phyloP scores from a whole-genome alignment of 2,329 filamentous ascomycete genomes.

The Kalmusia sp. region DNA sequence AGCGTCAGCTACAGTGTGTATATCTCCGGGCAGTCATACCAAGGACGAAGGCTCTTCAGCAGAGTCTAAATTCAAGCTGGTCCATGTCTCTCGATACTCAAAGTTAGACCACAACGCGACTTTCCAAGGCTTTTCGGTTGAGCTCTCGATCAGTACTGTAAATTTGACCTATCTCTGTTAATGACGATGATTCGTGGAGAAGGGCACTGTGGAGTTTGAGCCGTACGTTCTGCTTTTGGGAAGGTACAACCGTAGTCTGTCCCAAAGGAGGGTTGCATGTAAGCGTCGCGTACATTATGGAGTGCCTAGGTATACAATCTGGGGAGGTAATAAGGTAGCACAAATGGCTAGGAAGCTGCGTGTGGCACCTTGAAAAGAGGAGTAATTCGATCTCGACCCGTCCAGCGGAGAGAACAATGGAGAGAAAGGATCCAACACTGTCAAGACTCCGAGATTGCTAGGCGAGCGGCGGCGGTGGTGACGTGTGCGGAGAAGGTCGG shows the following conservation, averaged over 20 bases:
- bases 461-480: not conserved
- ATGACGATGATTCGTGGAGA: constrained; percentile 16
- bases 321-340: constrained; percentile 17
- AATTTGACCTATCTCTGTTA: constrained; percentile 59
- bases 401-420: constrained; percentile 1
- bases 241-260: constrained; percentile 70
- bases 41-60: constrained; percentile 31
- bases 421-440: not conserved
- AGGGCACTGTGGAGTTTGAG: not conserved
- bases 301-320: too few relatives aligned
- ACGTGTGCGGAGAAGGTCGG: constrained; percentile 12
- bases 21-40: constrained; percentile 21
- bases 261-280: constrained; percentile 75
- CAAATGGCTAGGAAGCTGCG: not conserved
- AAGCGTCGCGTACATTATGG: constrained; percentile 60
- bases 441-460: not conserved
- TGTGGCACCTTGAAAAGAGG: constrained; percentile 7
- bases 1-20: constrained; percentile 14
- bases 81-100: constrained; percentile 63
- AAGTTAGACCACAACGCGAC: constrained; percentile 78
- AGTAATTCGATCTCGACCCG: not conserved
- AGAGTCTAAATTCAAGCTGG: constrained; percentile 62
- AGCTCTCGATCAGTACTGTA: constrained; percentile 73
- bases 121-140: constrained; percentile 69
- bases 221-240: constrained; percentile 45